phyloP scores from a whole-genome alignment of 176 grass and related monocot species.

The Eragrostis curvula region DNA sequence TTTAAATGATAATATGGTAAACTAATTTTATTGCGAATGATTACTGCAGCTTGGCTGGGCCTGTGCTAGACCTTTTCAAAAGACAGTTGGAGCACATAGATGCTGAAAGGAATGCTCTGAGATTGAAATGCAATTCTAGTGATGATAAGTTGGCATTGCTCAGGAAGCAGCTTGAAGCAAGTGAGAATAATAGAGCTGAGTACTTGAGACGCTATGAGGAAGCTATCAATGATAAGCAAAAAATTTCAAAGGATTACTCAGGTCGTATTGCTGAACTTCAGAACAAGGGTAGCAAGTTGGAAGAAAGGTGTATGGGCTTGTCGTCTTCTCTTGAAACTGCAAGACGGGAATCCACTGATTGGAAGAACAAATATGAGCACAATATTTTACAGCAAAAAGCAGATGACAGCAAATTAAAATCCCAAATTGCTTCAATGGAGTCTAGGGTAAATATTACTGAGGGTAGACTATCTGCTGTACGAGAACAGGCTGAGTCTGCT shows the following conservation, averaged over 20 bases:
- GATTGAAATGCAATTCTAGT: slow-evolving; percentile 81
- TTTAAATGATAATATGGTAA: neutral
- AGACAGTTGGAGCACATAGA: slow-evolving; percentile 80
- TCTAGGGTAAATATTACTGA: slow-evolving; percentile 82
- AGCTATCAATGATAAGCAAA: slow-evolving; percentile 90
- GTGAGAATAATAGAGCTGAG: slow-evolving; percentile 77
- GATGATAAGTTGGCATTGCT: slow-evolving; percentile 85
- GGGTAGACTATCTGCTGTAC: slow-evolving; percentile 86
- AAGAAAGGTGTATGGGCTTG: slow-evolving; percentile 76
- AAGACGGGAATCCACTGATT: slow-evolving; percentile 75
- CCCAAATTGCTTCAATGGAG: slow-evolving; percentile 77
- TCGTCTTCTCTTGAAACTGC: slow-evolving; percentile 64
- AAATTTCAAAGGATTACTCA: slow-evolving; percentile 85
- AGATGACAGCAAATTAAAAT: slow-evolving; percentile 79
- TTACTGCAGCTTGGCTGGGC: slow-evolving; percentile 75
- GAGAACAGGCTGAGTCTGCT: slow-evolving; percentile 92
- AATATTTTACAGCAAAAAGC: slow-evolving; percentile 69
- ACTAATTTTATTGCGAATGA: neutral
- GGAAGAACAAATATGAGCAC: slow-evolving; percentile 81
- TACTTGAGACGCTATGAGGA: slow-evolving; percentile 94
- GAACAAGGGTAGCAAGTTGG: slow-evolving; percentile 86
- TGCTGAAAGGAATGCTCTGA: slow-evolving; percentile 76
- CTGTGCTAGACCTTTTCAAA: slow-evolving; percentile 83
- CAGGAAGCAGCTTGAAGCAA: slow-evolving; percentile 85
- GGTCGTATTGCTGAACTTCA: slow-evolving; percentile 71